A percentile compares a stretch with the other conserved stretches of the same genome.
Conservation (phyloP, 768 basidiomycete genomes). For the Panellus pusillus region DNA sequence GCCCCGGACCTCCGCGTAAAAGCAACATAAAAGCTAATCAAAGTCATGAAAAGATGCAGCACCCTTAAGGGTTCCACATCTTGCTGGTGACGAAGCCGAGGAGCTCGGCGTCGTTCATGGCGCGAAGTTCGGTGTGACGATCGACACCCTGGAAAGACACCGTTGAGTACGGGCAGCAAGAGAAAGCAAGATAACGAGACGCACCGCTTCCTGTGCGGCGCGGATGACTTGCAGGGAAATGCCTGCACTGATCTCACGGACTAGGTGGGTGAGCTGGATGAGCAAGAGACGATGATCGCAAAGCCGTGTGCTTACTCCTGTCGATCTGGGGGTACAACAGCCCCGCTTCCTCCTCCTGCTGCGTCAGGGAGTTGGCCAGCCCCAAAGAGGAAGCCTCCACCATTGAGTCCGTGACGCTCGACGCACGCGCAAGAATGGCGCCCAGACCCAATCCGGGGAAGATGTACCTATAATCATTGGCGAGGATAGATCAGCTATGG, state of each 20-base stretch:
- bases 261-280: constrained; percentile 24
- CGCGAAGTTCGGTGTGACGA: constrained; percentile 50
- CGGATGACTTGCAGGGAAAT: constrained; percentile 79
- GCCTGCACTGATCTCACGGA: constrained; percentile 79
- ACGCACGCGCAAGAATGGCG: constrained; percentile 67
- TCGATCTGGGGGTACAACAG: constrained; percentile 84
- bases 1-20: too few species aligned
- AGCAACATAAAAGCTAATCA: too few species aligned
- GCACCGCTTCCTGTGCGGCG: constrained; percentile 73
- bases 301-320: constrained; percentile 45
- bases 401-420: constrained; percentile 79
- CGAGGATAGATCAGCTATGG: background rate
- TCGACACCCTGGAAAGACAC: constrained; percentile 49
- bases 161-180: background rate
- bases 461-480: constrained; percentile 27
- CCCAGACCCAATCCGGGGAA: constrained; percentile 73
- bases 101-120: constrained; percentile 56
- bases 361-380: constrained; percentile 69
- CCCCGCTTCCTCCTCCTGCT: constrained; percentile 62
- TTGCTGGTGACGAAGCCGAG: constrained; percentile 53
- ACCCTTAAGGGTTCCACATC: constrained; percentile 68
- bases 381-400: constrained; percentile 86
- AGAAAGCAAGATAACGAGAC: constrained; percentile 22
- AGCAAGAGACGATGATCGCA: background rate
- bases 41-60: background rate